These are phyloP conservation scores for Carex littledalei DNA, from an alignment of 176 grass and related monocot genomes.

Conservation along the genomic window DNA sequence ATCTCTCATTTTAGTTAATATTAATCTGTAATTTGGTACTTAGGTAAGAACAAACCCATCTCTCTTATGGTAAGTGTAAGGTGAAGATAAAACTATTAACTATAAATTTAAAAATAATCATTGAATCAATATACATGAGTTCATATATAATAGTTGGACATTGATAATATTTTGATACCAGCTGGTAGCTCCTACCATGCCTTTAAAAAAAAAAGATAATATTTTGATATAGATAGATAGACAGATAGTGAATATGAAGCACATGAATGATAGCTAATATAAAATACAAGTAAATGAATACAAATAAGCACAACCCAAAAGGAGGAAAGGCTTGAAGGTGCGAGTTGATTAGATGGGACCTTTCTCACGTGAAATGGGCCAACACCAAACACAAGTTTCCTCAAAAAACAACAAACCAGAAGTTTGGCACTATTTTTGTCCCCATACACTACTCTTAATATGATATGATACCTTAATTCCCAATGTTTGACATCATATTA, in stretches of 20 bases:
- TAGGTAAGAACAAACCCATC: too few species aligned
- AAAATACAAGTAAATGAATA: neutral
- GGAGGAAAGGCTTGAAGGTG: neutral
- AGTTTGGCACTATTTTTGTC: constrained; percentile 17
- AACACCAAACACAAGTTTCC: neutral
- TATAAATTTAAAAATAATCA: too few species aligned
- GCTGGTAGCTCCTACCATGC: too few species aligned
- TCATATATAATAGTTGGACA: too few species aligned
- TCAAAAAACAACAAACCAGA: neutral
- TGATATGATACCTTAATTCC: neutral
- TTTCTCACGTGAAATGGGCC: constrained; percentile 25
- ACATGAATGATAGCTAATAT: neutral
- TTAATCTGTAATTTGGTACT: too few species aligned
- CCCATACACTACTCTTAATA: neutral
- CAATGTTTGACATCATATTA: neutral
- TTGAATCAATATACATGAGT: too few species aligned
- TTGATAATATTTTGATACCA: too few species aligned
- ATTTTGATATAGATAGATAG: neutral
- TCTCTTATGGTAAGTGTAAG: too few species aligned
- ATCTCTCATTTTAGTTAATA: too few species aligned
- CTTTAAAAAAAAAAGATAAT: too few species aligned
- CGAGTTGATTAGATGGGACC: neutral
- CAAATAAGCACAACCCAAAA: constrained; percentile 4
- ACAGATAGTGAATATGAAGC: neutral
- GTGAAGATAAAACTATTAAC: too few species aligned